Percentiles rank a stretch among this genome's conserved stretches.
These are phyloP conservation scores for Solanum etuberosum DNA, from an alignment of 257 asterid genomes.

Conservation along the genomic window DNA sequence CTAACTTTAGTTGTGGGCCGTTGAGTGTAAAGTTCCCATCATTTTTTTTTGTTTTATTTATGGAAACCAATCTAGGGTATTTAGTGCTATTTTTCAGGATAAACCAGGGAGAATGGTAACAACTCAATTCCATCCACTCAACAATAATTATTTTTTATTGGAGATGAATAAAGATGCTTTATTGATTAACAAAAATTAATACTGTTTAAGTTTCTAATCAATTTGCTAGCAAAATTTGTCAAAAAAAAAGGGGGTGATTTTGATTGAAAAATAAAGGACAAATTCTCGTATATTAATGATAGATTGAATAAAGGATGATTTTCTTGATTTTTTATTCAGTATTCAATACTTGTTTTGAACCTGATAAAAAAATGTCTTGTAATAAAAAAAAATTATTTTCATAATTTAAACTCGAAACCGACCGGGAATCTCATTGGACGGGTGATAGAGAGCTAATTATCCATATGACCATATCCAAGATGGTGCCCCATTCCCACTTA, in stretches of 20 bases:
- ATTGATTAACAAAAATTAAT: not conserved
- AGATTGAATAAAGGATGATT: not conserved
- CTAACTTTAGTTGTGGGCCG: not conserved
- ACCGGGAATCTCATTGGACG: not conserved
- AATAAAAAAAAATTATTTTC: rapidly evolving
- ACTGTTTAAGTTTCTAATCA: not conserved
- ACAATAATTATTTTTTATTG: not conserved
- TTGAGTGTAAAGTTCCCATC: not conserved
- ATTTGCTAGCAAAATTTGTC: not conserved
- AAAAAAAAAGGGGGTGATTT: not conserved
- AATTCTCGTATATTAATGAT: not conserved
- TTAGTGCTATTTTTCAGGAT: not conserved
- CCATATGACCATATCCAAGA: not conserved
- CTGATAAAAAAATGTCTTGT: not conserved
- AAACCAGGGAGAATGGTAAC: not conserved
- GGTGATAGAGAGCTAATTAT: not conserved
- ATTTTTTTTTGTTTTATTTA: not conserved
- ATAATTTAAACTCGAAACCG: not conserved
- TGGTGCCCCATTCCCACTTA: not conserved
- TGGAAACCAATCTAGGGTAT: not conserved
- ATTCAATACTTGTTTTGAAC: no score
- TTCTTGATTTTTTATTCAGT: no score
- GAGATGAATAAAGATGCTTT: not conserved
- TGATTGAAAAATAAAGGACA: not conserved
- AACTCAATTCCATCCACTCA: not conserved